Evolutionary conservation across 2,329 filamentous ascomycete species (phyloP).

Genomic region (Paramyrothecium roridum): DNA sequence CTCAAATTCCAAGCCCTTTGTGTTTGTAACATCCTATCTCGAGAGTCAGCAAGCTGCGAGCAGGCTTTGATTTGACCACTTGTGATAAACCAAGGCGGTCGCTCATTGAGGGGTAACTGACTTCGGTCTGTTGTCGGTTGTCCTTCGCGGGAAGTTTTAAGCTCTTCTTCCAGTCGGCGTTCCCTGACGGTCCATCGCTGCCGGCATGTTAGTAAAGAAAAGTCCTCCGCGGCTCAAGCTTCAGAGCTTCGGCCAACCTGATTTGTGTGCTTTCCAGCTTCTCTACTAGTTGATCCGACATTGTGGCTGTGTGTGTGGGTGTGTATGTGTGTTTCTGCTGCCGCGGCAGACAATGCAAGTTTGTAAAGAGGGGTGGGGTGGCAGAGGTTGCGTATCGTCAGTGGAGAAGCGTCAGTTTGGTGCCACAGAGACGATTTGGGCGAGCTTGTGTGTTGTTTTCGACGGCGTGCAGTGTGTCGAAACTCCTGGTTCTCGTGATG

Average conservation of each 20-base stretch:
- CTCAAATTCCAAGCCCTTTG: constrained; percentile 96
- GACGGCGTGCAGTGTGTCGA: no score
- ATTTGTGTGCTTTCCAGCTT: constrained; percentile 39
- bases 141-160: constrained; percentile 73
- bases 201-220: constrained; percentile 30
- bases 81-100: background rate
- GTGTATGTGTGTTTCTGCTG: background rate
- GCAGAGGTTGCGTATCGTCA: background rate
- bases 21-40: constrained; percentile 88
- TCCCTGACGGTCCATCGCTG: constrained; percentile 44
- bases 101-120: constrained; percentile 26
- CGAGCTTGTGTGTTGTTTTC: no score
- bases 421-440: background rate
- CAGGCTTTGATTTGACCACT: no score
- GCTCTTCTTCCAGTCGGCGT: constrained; percentile 70
- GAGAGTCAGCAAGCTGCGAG: background rate
- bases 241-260: constrained; percentile 28
- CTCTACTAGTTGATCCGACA: constrained; percentile 44
- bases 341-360: background rate
- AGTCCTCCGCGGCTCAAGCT: constrained; percentile 12
- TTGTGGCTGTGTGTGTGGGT: constrained; percentile 20
- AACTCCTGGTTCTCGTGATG: background rate
- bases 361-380: background rate
- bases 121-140: constrained; percentile 77
- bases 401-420: background rate